Evolutionary conservation across 208 protist species (phyloP).

Genomic region (Novymonas esmeraldas): DNA sequence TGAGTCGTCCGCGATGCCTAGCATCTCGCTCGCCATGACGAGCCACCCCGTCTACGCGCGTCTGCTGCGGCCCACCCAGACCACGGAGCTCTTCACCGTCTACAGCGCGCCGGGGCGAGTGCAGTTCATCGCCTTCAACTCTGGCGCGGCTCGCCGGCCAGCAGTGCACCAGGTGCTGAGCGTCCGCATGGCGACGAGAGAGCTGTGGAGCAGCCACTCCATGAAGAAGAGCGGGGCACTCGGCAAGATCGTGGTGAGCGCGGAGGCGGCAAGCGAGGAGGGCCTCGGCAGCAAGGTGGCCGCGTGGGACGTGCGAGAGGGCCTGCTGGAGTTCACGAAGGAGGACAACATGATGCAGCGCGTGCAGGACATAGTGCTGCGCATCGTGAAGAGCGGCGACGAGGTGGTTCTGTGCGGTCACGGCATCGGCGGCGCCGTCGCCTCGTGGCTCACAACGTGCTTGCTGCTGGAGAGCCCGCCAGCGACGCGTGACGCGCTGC

Average conservation of each 20-base stretch:
- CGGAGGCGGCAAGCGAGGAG: constrained; percentile 1
- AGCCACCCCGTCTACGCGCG: constrained; percentile 34
- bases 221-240: constrained; percentile 8
- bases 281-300: constrained; percentile 13
- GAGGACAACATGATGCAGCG: constrained; percentile 14
- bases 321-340: constrained; percentile 22
- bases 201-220: constrained; percentile 36
- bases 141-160: constrained; percentile 15
- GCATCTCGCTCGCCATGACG: constrained; percentile 40
- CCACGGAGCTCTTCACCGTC: constrained; percentile 32
- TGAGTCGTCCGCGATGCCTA: constrained; percentile 33
- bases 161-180: constrained; percentile 27
- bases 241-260: constrained; percentile 25
- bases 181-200: constrained; percentile 18
- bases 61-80: constrained; percentile 29
- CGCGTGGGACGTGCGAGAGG: constrained; percentile 20
- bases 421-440: constrained; percentile 42
- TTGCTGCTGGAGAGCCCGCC: constrained; percentile 44
- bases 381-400: constrained; percentile 22
- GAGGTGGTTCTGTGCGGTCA: constrained; percentile 54
- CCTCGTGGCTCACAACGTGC: constrained; percentile 22
- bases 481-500: constrained; percentile 26
- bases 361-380: constrained; percentile 24
- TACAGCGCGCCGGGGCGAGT: constrained; percentile 30
- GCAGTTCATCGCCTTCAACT: constrained; percentile 41